These are phyloP conservation scores for Pachysandra terminalis DNA, from an alignment of 164 flowering plant species.

Conservation along the genomic window DNA sequence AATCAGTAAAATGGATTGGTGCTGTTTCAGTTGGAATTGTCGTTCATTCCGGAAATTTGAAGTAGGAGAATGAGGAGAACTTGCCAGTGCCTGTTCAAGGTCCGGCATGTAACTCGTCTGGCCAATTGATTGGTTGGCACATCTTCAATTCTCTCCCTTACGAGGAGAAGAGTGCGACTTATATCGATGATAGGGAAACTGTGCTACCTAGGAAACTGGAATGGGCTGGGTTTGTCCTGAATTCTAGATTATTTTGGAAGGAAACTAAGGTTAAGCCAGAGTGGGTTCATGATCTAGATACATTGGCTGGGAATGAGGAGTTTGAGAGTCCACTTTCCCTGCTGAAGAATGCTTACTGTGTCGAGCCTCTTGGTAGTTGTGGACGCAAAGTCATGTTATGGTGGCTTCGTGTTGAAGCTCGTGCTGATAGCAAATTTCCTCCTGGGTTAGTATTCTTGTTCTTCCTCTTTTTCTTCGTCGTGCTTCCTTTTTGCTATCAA, in stretches of 20 bases:
- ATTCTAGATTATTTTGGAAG: conserved; percentile 82
- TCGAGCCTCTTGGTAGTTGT: conserved; percentile 92
- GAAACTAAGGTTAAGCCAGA: conserved; percentile 64
- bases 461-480: not conserved
- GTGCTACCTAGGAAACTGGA: conserved; percentile 84
- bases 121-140: conserved; percentile 83
- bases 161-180: conserved; percentile 49
- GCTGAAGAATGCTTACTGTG: conserved; percentile 64
- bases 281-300: conserved; percentile 72
- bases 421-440: conserved; percentile 93
- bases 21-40: conserved; percentile 93
- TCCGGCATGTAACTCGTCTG: conserved; percentile 90
- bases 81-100: conserved; percentile 74
- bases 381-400: conserved; percentile 90
- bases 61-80: conserved; percentile 35
- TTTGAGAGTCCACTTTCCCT: conserved; percentile 73
- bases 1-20: conserved; percentile 81
- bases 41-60: conserved; percentile 46
- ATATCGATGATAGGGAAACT: conserved; percentile 65
- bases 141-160: conserved; percentile 64
- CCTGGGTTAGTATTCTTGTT: conserved; percentile 51
- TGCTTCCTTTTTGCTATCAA: not conserved
- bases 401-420: conserved; percentile 99
- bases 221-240: conserved; percentile 94
- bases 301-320: conserved; percentile 29